Percentiles rank a stretch among this genome's conserved stretches.
These are phyloP conservation scores for Fusarium sulawesiense DNA, from an alignment of 2,329 filamentous ascomycete species.

Conservation along the genomic window DNA sequence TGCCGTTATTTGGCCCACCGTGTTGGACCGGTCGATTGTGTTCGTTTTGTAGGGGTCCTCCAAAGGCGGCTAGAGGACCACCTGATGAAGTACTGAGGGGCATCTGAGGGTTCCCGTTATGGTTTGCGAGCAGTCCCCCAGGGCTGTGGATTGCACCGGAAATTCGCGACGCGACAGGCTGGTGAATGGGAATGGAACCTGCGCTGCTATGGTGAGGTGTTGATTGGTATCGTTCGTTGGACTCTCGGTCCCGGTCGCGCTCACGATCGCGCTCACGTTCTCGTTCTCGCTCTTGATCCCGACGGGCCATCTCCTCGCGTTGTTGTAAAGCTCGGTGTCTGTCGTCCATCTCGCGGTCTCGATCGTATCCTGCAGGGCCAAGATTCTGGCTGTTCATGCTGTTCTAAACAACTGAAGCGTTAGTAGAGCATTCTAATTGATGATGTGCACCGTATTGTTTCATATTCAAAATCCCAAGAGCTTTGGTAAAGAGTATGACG, in stretches of 20 bases:
- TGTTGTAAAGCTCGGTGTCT: slow-evolving; percentile 60
- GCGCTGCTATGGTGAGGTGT: slow-evolving; percentile 85
- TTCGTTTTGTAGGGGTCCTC: slow-evolving; percentile 66
- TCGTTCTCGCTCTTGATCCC: slow-evolving; percentile 59
- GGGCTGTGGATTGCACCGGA: slow-evolving; percentile 89
- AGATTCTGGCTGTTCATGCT: slow-evolving; percentile 62
- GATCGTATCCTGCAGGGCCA: slow-evolving; percentile 58
- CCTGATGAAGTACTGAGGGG: slow-evolving; percentile 65
- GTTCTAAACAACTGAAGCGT: slow-evolving; percentile 36
- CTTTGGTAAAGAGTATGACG: not conserved
- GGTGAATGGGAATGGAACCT: slow-evolving; percentile 90
- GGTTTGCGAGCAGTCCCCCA: slow-evolving; percentile 84
- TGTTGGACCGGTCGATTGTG: slow-evolving; percentile 64
- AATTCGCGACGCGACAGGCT: slow-evolving; percentile 87
- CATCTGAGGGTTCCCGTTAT: slow-evolving; percentile 69
- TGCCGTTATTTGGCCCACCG: slow-evolving; percentile 59
- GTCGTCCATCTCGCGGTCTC: slow-evolving; percentile 62
- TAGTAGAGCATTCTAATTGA: slow-evolving; percentile 22
- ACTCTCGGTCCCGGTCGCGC: slow-evolving; percentile 69
- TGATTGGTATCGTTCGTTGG: slow-evolving; percentile 74
- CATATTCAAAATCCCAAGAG: not conserved
- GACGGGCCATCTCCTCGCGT: slow-evolving; percentile 60
- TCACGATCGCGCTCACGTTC: slow-evolving; percentile 71
- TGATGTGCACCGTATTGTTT: not conserved
- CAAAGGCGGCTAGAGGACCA: slow-evolving; percentile 61